Evolutionary conservation across 257 asterid species (phyloP).

Genomic region (Nicotiana sylvestris): DNA sequence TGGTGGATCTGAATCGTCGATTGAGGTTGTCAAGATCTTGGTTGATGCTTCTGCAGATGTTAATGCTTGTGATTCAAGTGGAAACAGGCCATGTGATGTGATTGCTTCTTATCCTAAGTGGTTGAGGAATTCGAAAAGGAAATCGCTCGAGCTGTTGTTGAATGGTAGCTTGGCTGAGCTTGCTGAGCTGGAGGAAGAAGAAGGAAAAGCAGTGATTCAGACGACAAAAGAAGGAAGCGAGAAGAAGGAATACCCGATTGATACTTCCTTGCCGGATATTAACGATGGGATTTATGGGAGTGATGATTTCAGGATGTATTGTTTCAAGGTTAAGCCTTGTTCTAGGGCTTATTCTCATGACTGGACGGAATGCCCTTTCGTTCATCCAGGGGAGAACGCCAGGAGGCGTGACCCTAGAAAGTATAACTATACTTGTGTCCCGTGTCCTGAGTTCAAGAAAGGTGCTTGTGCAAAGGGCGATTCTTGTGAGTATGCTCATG

Average conservation of each 20-base stretch:
- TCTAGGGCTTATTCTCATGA: slow-evolving; percentile 56
- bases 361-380: slow-evolving; percentile 56
- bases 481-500: slow-evolving; percentile 82
- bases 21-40: slow-evolving; percentile 53
- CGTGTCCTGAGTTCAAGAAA: slow-evolving; percentile 93
- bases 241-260: slow-evolving; percentile 73
- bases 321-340: slow-evolving; percentile 53
- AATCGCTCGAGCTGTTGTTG: slow-evolving; percentile 51
- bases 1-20: slow-evolving; percentile 51
- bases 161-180: slow-evolving; percentile 33
- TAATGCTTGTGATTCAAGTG: slow-evolving; percentile 43
- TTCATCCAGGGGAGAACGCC: slow-evolving; percentile 50
- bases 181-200: slow-evolving; percentile 31
- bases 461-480: slow-evolving; percentile 67
- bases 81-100: slow-evolving; percentile 59
- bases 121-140: slow-evolving; percentile 34
- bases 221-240: slow-evolving; percentile 28
- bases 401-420: slow-evolving; percentile 61
- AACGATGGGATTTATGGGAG: slow-evolving; percentile 39
- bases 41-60: slow-evolving; percentile 47
- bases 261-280: slow-evolving; percentile 46
- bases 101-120: slow-evolving; percentile 42
- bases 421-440: slow-evolving; percentile 67
- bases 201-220: slow-evolving; percentile 13
- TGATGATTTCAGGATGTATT: slow-evolving; percentile 52